A percentile compares a stretch with the other conserved stretches of the same genome.
Evolutionary conservation across 2,329 filamentous ascomycete genomes (phyloP).

Genomic region (Plectosphaerella sp.): DNA sequence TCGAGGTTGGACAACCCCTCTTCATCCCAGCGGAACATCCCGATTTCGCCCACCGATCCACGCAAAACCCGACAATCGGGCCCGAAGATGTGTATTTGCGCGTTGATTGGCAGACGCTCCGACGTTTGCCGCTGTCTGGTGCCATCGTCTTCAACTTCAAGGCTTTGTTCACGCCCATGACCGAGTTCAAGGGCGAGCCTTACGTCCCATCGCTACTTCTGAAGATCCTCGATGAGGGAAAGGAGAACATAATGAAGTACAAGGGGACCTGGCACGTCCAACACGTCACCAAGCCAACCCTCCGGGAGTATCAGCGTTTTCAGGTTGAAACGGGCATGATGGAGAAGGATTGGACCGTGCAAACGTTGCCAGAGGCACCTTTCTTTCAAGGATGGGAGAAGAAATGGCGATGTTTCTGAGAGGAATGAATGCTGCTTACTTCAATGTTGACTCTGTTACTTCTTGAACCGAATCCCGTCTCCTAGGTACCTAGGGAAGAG

Average conservation of each 20-base stretch:
- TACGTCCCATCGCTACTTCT: conserved; percentile 65
- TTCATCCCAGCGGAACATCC: conserved; percentile 69
- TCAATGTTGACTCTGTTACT: too few relatives aligned
- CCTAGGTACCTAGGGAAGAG: too few relatives aligned
- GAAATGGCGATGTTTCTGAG: conserved; percentile 50
- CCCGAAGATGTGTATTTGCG: conserved; percentile 62
- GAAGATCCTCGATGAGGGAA: conserved; percentile 65
- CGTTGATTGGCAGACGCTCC: conserved; percentile 85
- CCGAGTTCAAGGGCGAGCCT: conserved; percentile 66
- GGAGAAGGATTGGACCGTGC: conserved; percentile 57
- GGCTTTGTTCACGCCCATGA: conserved; percentile 72
- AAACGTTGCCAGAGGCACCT: conserved; percentile 69
- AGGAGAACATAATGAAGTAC: conserved; percentile 68
- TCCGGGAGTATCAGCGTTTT: conserved; percentile 60
- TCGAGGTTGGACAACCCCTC: conserved; percentile 71
- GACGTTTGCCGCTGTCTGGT: conserved; percentile 71
- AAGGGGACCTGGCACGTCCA: conserved; percentile 80
- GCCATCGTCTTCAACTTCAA: conserved; percentile 86
- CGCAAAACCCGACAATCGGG: conserved; percentile 52
- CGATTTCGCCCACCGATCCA: conserved; percentile 54
- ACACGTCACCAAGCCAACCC: conserved; percentile 61
- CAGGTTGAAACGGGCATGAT: conserved; percentile 62
- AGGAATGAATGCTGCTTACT: neutral
- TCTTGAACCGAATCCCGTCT: too few relatives aligned
- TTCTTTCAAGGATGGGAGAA: conserved; percentile 74